Evolutionary conservation across 1,284 basidiomycete genomes (phyloP).

Genomic region (Ceratobasidium sp.): DNA sequence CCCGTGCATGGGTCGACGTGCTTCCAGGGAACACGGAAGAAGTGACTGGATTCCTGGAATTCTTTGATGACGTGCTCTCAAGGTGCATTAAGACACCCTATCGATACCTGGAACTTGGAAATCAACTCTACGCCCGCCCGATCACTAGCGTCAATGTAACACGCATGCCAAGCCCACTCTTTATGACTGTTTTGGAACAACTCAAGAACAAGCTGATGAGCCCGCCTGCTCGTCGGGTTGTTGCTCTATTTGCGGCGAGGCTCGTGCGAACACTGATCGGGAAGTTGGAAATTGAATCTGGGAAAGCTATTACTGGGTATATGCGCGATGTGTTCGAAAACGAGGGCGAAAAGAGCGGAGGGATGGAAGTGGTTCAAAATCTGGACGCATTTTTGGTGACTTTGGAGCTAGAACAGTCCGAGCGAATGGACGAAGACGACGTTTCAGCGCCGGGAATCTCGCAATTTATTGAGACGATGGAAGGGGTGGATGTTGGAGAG

Average conservation of each 20-base stretch:
- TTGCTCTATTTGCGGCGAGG: slow-evolving; percentile 17
- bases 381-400: slow-evolving; percentile 26
- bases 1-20: slow-evolving; percentile 80
- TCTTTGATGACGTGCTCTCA: slow-evolving; percentile 89
- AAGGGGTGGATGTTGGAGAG: not conserved
- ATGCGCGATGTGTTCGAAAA: slow-evolving; percentile 28
- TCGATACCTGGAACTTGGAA: slow-evolving; percentile 84
- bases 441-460: not conserved
- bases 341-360: not conserved
- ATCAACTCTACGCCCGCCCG: slow-evolving; percentile 41
- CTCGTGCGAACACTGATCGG: slow-evolving; percentile 11
- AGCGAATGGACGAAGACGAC: slow-evolving; percentile 14
- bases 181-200: slow-evolving; percentile 85
- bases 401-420: slow-evolving; percentile 2
- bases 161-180: slow-evolving; percentile 73
- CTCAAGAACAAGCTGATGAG: slow-evolving; percentile 65
- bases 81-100: slow-evolving; percentile 90
- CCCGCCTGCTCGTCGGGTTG: not conserved
- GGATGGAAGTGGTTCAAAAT: not conserved
- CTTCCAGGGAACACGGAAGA: slow-evolving; percentile 70
- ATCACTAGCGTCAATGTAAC: slow-evolving; percentile 27
- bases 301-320: slow-evolving; percentile 29
- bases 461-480: not conserved
- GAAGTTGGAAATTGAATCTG: slow-evolving; percentile 18
- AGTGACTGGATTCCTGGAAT: slow-evolving; percentile 71